Evolutionary conservation across 257 asterid species (phyloP).

Genomic region (Striga asiatica): DNA sequence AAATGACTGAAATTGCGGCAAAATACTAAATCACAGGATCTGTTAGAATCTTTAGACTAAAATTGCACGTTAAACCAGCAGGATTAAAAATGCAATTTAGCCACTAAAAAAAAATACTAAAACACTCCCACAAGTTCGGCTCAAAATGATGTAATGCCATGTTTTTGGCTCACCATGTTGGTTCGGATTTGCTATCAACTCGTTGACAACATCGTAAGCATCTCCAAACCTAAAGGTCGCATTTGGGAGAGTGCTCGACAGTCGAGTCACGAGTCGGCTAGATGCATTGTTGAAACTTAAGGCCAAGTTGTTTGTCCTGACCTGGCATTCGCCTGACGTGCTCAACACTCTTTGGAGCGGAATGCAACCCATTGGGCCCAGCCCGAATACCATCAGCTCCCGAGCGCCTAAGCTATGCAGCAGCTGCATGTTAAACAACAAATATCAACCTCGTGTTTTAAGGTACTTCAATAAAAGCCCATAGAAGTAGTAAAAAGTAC

Average conservation of each 20-base stretch:
- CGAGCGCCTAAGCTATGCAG: constrained; percentile 68
- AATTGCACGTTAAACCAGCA: no score
- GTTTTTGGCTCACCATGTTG: constrained; percentile 42
- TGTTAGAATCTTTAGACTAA: no score
- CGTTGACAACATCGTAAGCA: constrained; percentile 79
- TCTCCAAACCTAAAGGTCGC: constrained; percentile 67
- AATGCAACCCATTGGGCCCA: constrained; percentile 96
- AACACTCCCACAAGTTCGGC: neutral
- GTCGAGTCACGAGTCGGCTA: constrained; percentile 26
- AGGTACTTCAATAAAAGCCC: no score
- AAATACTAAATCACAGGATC: no score
- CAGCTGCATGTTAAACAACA: constrained; percentile 21
- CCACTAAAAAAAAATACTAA: neutral
- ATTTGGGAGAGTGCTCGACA: constrained; percentile 47
- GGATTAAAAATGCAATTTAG: neutral
- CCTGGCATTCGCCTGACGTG: constrained; percentile 57
- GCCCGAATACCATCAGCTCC: constrained; percentile 65
- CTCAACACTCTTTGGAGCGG: constrained; percentile 84
- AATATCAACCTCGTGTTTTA: neutral
- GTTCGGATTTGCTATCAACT: constrained; percentile 46
- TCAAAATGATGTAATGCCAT: no score
- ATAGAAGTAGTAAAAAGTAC: no score
- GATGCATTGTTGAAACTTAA: constrained; percentile 46
- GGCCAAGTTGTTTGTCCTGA: constrained; percentile 61
- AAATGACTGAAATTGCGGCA: no score